Conservation (phyloP, 2,329 filamentous ascomycete species). For the Coccinonectria pachysandricola region DNA sequence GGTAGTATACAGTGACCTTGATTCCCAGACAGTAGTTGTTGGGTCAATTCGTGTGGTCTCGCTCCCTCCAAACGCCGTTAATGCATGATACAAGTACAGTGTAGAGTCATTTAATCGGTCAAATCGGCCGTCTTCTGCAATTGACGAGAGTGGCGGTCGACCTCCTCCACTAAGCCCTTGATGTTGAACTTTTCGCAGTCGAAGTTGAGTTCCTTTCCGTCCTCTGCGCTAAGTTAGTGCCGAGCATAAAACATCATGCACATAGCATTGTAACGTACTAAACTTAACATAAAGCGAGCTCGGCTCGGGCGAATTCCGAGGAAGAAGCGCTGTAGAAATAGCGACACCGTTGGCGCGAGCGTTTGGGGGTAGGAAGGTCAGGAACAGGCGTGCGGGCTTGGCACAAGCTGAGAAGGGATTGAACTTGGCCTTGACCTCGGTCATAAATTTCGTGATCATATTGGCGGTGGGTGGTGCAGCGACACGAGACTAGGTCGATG, state of each 20-base stretch:
- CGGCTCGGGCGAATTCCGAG: constrained; percentile 56
- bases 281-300: constrained; percentile 72
- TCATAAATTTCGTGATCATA: constrained; percentile 83
- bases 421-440: constrained; percentile 76
- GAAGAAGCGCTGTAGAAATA: constrained; percentile 67
- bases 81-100: constrained; percentile 22
- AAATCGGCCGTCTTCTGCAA: constrained; percentile 78
- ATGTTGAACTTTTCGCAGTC: constrained; percentile 75
- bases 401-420: constrained; percentile 78
- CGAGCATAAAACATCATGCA: not conserved
- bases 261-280: constrained; percentile 46
- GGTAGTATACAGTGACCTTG: constrained; percentile 17
- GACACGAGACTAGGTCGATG: constrained; percentile 5
- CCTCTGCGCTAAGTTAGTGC: constrained; percentile 48
- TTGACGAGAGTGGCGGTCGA: constrained; percentile 77
- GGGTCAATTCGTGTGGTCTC: constrained; percentile 9
- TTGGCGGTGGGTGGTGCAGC: constrained; percentile 17
- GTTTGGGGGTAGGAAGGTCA: constrained; percentile 71
- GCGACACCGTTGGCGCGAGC: constrained; percentile 64
- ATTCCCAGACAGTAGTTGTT: constrained; percentile 8
- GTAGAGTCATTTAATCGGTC: constrained; percentile 30
- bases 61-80: constrained; percentile 23
- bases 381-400: constrained; percentile 79
- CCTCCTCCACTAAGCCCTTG: constrained; percentile 76
- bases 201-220: constrained; percentile 81